phyloP scores from a whole-genome alignment of 2,329 filamentous ascomycete species.

The Polytolypa hystricis region DNA sequence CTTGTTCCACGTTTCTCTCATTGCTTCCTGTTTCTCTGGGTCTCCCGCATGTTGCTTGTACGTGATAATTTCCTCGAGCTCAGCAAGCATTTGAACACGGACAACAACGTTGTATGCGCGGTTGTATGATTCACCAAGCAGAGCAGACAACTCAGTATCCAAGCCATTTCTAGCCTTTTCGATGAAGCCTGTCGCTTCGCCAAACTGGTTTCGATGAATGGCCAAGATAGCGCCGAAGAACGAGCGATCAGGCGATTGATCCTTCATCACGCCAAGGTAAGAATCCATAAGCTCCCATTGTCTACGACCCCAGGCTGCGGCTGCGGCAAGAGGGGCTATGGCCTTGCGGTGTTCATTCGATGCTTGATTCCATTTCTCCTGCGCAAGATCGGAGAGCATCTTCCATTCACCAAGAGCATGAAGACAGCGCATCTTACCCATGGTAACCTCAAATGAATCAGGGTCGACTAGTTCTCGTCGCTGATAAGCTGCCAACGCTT shows the following conservation, averaged over 20 bases:
- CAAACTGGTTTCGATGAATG: conserved; percentile 90
- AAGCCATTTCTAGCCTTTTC: conserved; percentile 85
- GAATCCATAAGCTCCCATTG: conserved; percentile 99
- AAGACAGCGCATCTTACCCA: conserved; percentile 98
- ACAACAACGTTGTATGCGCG: conserved; percentile 97
- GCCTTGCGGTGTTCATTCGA: conserved; percentile 75
- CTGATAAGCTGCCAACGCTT: conserved; percentile 71
- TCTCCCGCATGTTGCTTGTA: conserved; percentile 85
- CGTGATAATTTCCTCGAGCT: conserved; percentile 92
- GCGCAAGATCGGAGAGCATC: conserved; percentile 72
- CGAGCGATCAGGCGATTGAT: conserved; percentile 81
- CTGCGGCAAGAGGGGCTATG: conserved; percentile 87
- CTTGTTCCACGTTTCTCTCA: conserved; percentile 92
- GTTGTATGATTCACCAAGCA: conserved; percentile 98
- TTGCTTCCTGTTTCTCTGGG: conserved; percentile 74
- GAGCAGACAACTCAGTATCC: conserved; percentile 86
- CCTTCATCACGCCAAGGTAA: conserved; percentile 90
- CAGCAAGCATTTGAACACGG: conserved; percentile 95
- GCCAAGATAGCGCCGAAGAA: conserved; percentile 97
- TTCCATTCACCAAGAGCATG: conserved; percentile 98
- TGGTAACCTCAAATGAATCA: conserved; percentile 84
- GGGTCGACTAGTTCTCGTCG: conserved; percentile 66
- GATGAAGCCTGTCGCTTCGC: conserved; percentile 79
- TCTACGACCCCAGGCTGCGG: conserved; percentile 88
- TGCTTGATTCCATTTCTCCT: conserved; percentile 89